A percentile compares a stretch with the other conserved stretches of the same genome.
Conservation (phyloP, 768 basidiomycete species). For the Suillus weaverae region DNA sequence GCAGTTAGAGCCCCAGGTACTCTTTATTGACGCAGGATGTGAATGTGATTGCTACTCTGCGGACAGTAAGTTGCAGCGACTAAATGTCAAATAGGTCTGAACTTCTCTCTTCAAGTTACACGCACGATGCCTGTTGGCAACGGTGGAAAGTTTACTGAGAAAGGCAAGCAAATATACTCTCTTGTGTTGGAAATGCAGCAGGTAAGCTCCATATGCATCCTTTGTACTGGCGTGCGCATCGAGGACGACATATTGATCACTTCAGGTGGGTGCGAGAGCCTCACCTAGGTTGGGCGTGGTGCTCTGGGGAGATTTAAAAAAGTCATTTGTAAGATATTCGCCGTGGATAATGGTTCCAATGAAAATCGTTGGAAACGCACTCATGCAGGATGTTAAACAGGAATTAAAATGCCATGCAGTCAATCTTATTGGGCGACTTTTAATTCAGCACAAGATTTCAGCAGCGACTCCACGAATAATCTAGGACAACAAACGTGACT, state of each 20-base stretch:
- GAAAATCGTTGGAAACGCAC: background rate
- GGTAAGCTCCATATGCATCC: slow-evolving; percentile 37
- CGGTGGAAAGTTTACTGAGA: slow-evolving; percentile 80
- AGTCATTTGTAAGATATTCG: background rate
- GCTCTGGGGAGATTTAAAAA: slow-evolving; percentile 55
- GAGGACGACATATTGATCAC: slow-evolving; percentile 90
- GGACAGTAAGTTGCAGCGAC: slow-evolving; percentile 47
- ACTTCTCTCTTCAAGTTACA: slow-evolving; percentile 56
- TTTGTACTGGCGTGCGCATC: slow-evolving; percentile 70
- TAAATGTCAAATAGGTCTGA: slow-evolving; percentile 15
- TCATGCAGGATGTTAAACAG: background rate
- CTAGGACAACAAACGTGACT: background rate
- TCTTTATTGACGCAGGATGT: slow-evolving; percentile 93
- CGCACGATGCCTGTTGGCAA: slow-evolving; percentile 93
- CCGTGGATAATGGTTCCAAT: background rate
- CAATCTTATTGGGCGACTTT: background rate
- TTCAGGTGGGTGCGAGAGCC: slow-evolving; percentile 69
- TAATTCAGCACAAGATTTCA: background rate
- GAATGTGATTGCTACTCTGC: slow-evolving; percentile 76
- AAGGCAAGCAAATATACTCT: slow-evolving; percentile 80
- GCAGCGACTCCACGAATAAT: background rate
- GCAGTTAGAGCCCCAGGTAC: slow-evolving; percentile 61
- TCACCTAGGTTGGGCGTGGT: slow-evolving; percentile 84
- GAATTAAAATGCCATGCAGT: background rate
- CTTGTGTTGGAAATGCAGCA: slow-evolving; percentile 90